phyloP scores from a whole-genome alignment of 306 rosid genomes.

The Betula pendula region DNA sequence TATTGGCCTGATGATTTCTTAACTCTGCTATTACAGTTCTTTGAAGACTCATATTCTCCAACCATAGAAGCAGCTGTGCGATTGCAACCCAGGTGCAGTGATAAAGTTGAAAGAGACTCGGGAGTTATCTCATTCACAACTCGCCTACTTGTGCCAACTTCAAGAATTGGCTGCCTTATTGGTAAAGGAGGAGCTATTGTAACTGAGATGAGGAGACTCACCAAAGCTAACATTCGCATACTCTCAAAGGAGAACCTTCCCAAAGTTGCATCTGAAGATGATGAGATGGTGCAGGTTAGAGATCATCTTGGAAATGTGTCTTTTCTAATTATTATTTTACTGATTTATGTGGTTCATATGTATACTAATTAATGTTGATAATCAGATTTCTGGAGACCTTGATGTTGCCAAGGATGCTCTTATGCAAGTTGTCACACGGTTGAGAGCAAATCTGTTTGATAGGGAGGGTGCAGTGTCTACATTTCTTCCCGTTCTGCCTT shows the following conservation, averaged over 20 bases:
- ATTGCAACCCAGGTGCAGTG: slow-evolving; percentile 95
- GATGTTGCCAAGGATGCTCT: slow-evolving; percentile 97
- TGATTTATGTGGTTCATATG: slow-evolving; percentile 18
- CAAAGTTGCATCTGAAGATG: slow-evolving; percentile 91
- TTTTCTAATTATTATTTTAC: not conserved
- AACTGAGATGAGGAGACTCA: slow-evolving; percentile 90
- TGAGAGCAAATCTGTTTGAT: slow-evolving; percentile 91
- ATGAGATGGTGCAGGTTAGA: slow-evolving; percentile 95
- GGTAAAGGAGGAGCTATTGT: slow-evolving; percentile 97
- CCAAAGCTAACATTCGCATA: slow-evolving; percentile 89
- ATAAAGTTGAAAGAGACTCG: slow-evolving; percentile 92
- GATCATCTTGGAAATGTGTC: slow-evolving; percentile 5
- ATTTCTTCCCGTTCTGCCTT: slow-evolving; percentile 84
- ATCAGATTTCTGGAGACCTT: slow-evolving; percentile 87
- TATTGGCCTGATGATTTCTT: slow-evolving; percentile 24
- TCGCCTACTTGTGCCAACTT: slow-evolving; percentile 83
- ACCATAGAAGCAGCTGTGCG: slow-evolving; percentile 92
- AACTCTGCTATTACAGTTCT: slow-evolving; percentile 55
- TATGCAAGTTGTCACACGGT: slow-evolving; percentile 82
- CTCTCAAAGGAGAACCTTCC: slow-evolving; percentile 88
- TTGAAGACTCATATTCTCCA: slow-evolving; percentile 80
- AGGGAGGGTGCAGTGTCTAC: slow-evolving; percentile 85
- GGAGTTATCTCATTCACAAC: slow-evolving; percentile 92
- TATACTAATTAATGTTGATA: slow-evolving; percentile 10
- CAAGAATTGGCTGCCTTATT: slow-evolving; percentile 97